Evolutionary conservation across 164 flowering plant species (phyloP), one percentile per base, ranked within the genome.

Genomic region (Nymphaea thermarum): DNA sequence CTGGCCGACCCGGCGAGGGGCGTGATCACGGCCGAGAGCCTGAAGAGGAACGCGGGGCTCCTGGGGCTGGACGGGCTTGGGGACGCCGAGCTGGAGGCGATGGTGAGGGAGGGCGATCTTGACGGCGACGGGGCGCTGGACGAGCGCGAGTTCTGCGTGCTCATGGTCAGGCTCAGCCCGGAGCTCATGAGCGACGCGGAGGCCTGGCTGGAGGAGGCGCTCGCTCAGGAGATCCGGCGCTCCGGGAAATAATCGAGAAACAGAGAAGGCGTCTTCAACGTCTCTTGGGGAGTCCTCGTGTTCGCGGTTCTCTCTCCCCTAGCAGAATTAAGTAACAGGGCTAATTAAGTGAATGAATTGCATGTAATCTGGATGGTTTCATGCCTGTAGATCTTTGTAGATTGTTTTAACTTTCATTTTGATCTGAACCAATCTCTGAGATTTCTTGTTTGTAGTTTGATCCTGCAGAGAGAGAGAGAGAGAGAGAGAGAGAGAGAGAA

Each of bases 91-190:
- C 72, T 90, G 3, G 82, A 80, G 68, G 89, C 68, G 16, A 93
- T 93, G 98, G 92, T 93, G 17, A 75, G 66, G 72, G 96, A 91
- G 81, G 98, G 98, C 0, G 97, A 93, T 74, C 73, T 85, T 3
- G 97, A 93, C 42, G 88, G 96, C 36, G 97, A 93, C 66, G 97
- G 96, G n/a, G 87, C 78, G 1, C 78, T 91, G 2, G 83, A 86
- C 64, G 80, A 89, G 74, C 84, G 70, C 1, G 97, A 93, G 70
- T 91, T 91, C 45, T 93, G 98, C 66, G 79, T 91, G 15, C 77
- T 93, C 57, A 93, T 93, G 97, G 86, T 91, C 18, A 88, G 97
- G 67, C 82, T 89, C 0, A 90, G 98, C 70, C 97, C 96, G 4
- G 96, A 72, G 2, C 86, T 93, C 86, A 93, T 93, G 97, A 43